phyloP scores from a whole-genome alignment of 164 flowering plant genomes.

The Chimonanthus salicifolius region DNA sequence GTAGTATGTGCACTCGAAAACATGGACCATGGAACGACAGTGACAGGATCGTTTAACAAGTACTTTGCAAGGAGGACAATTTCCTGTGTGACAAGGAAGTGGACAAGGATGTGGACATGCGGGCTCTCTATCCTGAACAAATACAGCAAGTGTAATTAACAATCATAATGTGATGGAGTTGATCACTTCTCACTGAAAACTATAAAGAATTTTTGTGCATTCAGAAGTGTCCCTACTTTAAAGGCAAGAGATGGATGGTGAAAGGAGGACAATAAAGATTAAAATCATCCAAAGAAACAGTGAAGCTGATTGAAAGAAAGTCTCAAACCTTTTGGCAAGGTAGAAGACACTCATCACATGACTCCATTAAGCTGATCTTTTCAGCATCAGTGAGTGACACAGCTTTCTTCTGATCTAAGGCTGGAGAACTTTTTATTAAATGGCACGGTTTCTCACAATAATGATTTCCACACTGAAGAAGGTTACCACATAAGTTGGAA shows the following conservation, averaged over 20 bases:
- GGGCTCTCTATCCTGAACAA: conserved; percentile 62
- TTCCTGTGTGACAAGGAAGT: conserved; percentile 67
- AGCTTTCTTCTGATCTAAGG: conserved; percentile 10
- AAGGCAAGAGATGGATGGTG: background rate
- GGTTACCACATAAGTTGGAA: conserved; percentile 82
- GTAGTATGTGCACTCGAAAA: conserved; percentile 79
- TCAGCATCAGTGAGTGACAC: background rate
- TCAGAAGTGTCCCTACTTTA: too few relatives aligned
- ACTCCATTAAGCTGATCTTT: conserved; percentile 16
- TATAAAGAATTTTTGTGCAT: too few relatives aligned
- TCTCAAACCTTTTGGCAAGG: conserved; percentile 71
- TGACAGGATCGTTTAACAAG: conserved; percentile 88
- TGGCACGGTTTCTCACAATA: conserved; percentile 82
- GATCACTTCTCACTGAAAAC: background rate
- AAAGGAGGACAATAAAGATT: background rate
- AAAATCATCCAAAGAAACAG: background rate
- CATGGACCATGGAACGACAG: conserved; percentile 94
- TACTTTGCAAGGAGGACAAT: conserved; percentile 76
- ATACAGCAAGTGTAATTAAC: too few relatives aligned
- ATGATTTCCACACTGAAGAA: conserved; percentile 79
- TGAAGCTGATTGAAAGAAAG: background rate
- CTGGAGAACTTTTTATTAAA: conserved; percentile 27
- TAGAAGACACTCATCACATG: conserved; percentile 79
- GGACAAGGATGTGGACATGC: conserved; percentile 79
- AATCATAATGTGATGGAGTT: too few relatives aligned